Evolutionary conservation across 2,329 filamentous ascomycete genomes (phyloP), one percentile per base, ranked within the genome.

Genomic region (Aspergillus hiratsukae): DNA sequence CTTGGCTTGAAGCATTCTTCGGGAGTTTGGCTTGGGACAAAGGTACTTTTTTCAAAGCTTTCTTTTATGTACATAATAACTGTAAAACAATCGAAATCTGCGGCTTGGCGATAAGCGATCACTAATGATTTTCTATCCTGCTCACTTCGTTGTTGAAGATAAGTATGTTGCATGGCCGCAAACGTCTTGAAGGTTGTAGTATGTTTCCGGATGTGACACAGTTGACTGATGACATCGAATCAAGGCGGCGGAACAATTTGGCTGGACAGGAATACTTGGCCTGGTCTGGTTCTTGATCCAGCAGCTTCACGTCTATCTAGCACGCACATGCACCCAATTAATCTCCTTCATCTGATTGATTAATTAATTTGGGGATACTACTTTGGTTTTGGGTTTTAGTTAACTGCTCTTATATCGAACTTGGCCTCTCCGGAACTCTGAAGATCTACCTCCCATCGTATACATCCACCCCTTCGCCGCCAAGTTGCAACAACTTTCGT

Each of bases 161-260:
- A 53, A 43, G 25, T 37, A 37, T 7, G 50, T 57, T 56, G 53
- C 53, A 59, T 55, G 61, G 54, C 59, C 56, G 62, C 62, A 64
- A 64, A 63, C 62, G 60, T 59, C 23, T 11, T 11, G 51, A 55
- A 51, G 53, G 41, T 23, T 14, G 8, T 23, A 17, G 7, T 19
- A 10, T 45, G n/a, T 21, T 11, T 45, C 41, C 21, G 41, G 21
- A 45, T 45, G 41, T 21, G 19, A 21, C 9, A 46, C 43, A 27
- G 19, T 46, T 10, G 19, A 25, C 10, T 25, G 19, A 46, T 46
- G 43, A 46, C 43, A 46, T 46, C 19, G 43, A n/a, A 25, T 46
- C 19, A 46, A 46, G 14, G 21, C 19, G 43, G 43, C 21, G 43
- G 19, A 21, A 43, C 40, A 19, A 11, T 21, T 11, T 21, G 40